These are phyloP conservation scores for Geotrichum carabidarum DNA, from an alignment of 1,139 yeast genomes.

Conservation along the genomic window DNA sequence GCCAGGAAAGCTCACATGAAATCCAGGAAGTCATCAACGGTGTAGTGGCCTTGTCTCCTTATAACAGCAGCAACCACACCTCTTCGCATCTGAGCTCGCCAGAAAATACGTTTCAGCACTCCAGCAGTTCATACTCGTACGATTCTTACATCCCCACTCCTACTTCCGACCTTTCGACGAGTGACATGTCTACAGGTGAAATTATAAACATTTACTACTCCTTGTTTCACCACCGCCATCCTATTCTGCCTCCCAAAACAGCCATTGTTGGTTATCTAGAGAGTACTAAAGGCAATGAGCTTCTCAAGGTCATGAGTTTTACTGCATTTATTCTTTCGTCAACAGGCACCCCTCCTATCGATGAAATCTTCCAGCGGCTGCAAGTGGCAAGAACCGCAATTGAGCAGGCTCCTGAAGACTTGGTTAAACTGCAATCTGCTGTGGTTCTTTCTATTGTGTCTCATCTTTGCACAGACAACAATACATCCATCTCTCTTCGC, in stretches of 20 bases:
- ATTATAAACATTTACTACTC: slow-evolving; percentile 18
- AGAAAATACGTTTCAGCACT: slow-evolving; percentile 1
- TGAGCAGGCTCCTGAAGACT: slow-evolving; percentile 18
- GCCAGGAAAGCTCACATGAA: not conserved
- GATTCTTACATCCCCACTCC: slow-evolving; percentile 15
- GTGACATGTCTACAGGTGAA: slow-evolving; percentile 12
- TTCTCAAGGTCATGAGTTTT: slow-evolving; percentile 16
- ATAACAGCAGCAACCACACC: slow-evolving; percentile 2
- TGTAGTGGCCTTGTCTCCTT: slow-evolving; percentile 19
- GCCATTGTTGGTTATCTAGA: slow-evolving; percentile 8
- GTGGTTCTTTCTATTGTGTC: slow-evolving; percentile 14
- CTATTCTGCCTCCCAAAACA: slow-evolving; percentile 16
- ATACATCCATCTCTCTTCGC: slow-evolving; percentile 16
- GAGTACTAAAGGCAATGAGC: slow-evolving; percentile 10
- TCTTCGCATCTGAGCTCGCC: slow-evolving; percentile 3
- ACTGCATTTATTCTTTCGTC: slow-evolving; percentile 7
- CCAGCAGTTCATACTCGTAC: slow-evolving; percentile 11
- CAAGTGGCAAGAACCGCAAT: slow-evolving; percentile 7
- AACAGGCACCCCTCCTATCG: slow-evolving; percentile 1
- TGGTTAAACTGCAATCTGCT: slow-evolving; percentile 17
- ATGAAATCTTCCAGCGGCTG: slow-evolving; percentile 13
- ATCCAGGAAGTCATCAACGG: slow-evolving; percentile 19
- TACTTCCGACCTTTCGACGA: not conserved
- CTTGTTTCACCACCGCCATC: slow-evolving; percentile 18
- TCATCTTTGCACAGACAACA: slow-evolving; percentile 18